Conservation (phyloP, 179 eudicot species). For the Heliamphora pulchella region DNA sequence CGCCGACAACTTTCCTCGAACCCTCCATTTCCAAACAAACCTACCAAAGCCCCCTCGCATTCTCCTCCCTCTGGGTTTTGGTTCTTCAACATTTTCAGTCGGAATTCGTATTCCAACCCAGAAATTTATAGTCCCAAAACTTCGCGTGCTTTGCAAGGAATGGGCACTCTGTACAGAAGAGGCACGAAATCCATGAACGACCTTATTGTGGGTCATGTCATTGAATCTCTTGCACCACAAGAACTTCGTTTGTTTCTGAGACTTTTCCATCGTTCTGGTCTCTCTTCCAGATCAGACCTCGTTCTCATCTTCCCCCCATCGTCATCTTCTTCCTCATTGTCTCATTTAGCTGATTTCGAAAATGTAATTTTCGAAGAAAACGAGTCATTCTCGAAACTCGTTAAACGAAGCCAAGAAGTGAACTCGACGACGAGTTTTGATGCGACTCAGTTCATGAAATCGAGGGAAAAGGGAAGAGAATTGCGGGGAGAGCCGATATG, state of each 20-base stretch:
- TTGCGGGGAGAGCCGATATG: slow-evolving; percentile 41
- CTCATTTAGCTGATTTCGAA: slow-evolving; percentile 17
- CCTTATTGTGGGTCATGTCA: slow-evolving; percentile 52
- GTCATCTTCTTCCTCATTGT: neutral
- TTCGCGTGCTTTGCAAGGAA: slow-evolving; percentile 39
- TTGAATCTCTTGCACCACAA: slow-evolving; percentile 25
- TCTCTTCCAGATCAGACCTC: slow-evolving; percentile 48
- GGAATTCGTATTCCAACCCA: neutral
- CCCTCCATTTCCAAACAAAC: neutral
- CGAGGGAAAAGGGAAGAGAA: slow-evolving; percentile 28
- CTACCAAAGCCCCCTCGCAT: neutral
- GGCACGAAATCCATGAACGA: slow-evolving; percentile 62
- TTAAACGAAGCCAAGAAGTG: slow-evolving; percentile 13
- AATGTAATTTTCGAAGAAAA: slow-evolving; percentile 28
- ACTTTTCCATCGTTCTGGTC: slow-evolving; percentile 28
- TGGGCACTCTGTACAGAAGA: slow-evolving; percentile 56
- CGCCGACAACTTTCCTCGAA: slow-evolving; percentile 22
- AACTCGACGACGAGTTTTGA: slow-evolving; percentile 24
- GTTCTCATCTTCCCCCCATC: slow-evolving; percentile 29
- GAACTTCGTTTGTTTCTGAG: slow-evolving; percentile 45
- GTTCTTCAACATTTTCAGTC: neutral
- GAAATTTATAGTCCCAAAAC: neutral
- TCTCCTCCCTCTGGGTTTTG: neutral
- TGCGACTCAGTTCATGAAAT: slow-evolving; percentile 36
- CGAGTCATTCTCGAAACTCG: slow-evolving; percentile 35